A percentile compares a stretch with the other conserved stretches of the same genome.
Conservation (phyloP, 371 early-diverging fungal species). For the Saksenaea oblongispora region DNA sequence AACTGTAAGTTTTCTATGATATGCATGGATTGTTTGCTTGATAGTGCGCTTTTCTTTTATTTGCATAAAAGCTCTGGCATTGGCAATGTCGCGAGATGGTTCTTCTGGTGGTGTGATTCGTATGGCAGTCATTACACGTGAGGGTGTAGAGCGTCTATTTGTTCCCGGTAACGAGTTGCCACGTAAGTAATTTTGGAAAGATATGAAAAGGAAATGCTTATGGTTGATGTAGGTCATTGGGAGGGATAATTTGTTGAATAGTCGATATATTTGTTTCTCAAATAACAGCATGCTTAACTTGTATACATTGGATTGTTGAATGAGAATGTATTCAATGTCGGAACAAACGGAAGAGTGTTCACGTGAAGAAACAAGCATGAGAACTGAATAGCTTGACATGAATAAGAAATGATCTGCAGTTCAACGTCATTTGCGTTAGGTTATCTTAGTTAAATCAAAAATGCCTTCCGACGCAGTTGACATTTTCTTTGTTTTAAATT, state of each 20-base stretch:
- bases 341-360: too few relatives aligned
- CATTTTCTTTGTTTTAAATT: too few relatives aligned
- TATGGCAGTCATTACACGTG: conserved; percentile 92
- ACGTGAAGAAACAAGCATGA: too few relatives aligned
- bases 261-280: background rate
- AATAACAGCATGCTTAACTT: background rate
- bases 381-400: too few relatives aligned
- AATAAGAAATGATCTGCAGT: too few relatives aligned
- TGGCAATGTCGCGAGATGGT: conserved; percentile 98
- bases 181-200: conserved; percentile 22
- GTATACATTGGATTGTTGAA: background rate
- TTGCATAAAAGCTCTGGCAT: conserved; percentile 71
- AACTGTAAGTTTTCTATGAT: conserved; percentile 65
- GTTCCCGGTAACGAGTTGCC: conserved; percentile 90
- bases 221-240: conserved; percentile 22
- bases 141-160: conserved; percentile 90
- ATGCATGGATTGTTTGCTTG: background rate
- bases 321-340: too few relatives aligned
- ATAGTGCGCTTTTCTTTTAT: background rate
- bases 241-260: conserved; percentile 22
- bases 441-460: too few relatives aligned
- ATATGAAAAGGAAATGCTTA: background rate
- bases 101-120: conserved; percentile 99
- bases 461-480: too few relatives aligned
- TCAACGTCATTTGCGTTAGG: too few relatives aligned